Percentiles rank a stretch among this genome's conserved stretches.
These are phyloP conservation scores for Schrenkiella parvula DNA, from an alignment of 345 rosid species.

Conservation along the genomic window DNA sequence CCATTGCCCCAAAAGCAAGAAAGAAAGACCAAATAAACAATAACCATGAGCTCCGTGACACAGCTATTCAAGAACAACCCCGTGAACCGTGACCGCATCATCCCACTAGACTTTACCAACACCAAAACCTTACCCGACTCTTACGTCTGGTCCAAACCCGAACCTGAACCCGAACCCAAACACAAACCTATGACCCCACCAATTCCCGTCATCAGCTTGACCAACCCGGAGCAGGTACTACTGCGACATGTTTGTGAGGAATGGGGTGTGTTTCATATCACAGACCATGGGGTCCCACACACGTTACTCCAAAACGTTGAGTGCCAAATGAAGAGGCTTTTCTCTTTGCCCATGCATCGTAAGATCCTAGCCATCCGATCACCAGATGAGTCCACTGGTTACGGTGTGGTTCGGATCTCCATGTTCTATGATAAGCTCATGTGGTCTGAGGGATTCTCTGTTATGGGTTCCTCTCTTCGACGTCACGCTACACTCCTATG, in stretches of 20 bases:
- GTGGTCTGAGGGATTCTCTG: constrained; percentile 86
- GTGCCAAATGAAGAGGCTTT: constrained; percentile 42
- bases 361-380: constrained; percentile 53
- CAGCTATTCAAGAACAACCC: constrained; percentile 33
- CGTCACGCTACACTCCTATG: constrained; percentile 66
- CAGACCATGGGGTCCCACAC: constrained; percentile 58
- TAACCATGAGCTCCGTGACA: constrained; percentile 24
- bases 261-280: constrained; percentile 77
- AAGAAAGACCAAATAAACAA: not conserved
- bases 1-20: not conserved
- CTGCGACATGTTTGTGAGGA: constrained; percentile 57
- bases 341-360: constrained; percentile 49
- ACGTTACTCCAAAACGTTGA: constrained; percentile 41
- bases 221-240: constrained; percentile 27
- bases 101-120: constrained; percentile 34
- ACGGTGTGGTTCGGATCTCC: constrained; percentile 57
- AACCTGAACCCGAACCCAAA: not conserved
- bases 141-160: constrained; percentile 15
- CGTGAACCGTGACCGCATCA: constrained; percentile 25
- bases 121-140: constrained; percentile 29
- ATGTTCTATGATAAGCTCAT: constrained; percentile 59
- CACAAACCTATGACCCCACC: not conserved
- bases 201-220: constrained; percentile 55
- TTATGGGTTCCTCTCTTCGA: constrained; percentile 49
- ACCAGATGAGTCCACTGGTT: constrained; percentile 52